Base-by-base conservation (phyloP, 1,139 yeast genomes). In the Zygotorulaspora mrakii region DNA sequence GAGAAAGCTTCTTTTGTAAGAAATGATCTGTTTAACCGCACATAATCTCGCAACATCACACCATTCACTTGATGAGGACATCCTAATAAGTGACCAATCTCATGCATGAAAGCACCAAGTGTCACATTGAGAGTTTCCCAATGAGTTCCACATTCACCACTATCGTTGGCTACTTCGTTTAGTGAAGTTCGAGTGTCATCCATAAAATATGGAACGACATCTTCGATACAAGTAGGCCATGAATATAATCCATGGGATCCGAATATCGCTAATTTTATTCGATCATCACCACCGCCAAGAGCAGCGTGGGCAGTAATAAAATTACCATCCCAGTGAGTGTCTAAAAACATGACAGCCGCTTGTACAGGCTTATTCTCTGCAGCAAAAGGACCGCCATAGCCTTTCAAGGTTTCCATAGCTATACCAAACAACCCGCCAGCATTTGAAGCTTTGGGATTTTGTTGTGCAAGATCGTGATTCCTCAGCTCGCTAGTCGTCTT, bases 21-120 rank as follows among this genome's bases (percentile, higher is more conserved):
- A 57, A 88, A 89, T 5, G 88, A 76, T 43, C 97, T 71, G 61
- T 89, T 85, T 71, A 87, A 75, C 52, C 82, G 75, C 10, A 81
- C 70, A 57, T 89, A 91, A 49, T 85, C 96, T 46, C 96, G 71
- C 32, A 87, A 64, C 97, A 91, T 91, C 17, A 89, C 84, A 12
- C 97, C 97, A 52, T 73, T 69, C 3, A 79, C 84, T 63, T 88
- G 94, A 62, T 91, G 97, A 1, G 97, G 96, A 50, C 94, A 83
- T 0, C 96, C 96, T 29, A 89, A 68, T 20, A 77, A 67, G 60
- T 91, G 97, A 2, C 98, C 97, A 39, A 88, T 82, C 60, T 91
- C 97, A 61, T 91, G 98, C 83, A 89, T 73, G 54, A 87, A 88
- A 0, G 97, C 97, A 30, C 98, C 97, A 59, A 86, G 62, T 1